phyloP scores from a whole-genome alignment of 2,329 filamentous ascomycete genomes.

The Parafenestella ontariensis region DNA sequence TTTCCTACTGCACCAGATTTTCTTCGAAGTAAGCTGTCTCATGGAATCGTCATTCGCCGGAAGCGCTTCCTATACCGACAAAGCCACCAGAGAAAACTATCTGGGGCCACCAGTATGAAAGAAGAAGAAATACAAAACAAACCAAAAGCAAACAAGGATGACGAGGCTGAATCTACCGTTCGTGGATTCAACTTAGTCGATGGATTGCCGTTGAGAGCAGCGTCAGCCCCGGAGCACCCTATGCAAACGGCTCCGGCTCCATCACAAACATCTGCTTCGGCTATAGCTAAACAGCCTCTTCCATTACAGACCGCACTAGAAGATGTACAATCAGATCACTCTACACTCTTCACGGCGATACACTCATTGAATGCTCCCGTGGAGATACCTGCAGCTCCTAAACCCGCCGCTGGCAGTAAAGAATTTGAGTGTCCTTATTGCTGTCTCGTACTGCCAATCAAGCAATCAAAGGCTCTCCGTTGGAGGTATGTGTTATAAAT shows the following conservation, averaged over 20 bases:
- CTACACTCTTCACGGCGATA: background rate
- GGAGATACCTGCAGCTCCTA: slow-evolving; percentile 13
- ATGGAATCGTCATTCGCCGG: slow-evolving; percentile 8
- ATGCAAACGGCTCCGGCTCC: too few relatives aligned
- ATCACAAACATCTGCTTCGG: background rate
- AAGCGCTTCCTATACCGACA: slow-evolving; percentile 14
- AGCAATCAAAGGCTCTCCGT: slow-evolving; percentile 1
- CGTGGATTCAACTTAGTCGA: background rate
- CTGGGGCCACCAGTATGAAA: background rate
- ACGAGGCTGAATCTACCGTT: background rate
- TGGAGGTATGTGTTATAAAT: slow-evolving; percentile 20
- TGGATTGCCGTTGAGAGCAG: background rate
- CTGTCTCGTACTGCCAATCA: slow-evolving; percentile 11
- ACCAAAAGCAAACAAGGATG: background rate
- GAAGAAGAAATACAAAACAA: background rate
- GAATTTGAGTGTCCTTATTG: slow-evolving; percentile 25
- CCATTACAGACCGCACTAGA: background rate
- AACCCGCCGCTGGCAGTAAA: slow-evolving; percentile 2
- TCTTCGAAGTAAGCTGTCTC: slow-evolving; percentile 5
- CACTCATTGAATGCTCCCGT: background rate
- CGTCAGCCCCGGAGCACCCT: background rate
- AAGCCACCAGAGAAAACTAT: slow-evolving; percentile 1
- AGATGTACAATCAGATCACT: background rate
- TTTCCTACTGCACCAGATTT: background rate
- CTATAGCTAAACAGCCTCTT: background rate